phyloP scores from a whole-genome alignment of 345 rosid genomes.

The Citrus glauca region DNA sequence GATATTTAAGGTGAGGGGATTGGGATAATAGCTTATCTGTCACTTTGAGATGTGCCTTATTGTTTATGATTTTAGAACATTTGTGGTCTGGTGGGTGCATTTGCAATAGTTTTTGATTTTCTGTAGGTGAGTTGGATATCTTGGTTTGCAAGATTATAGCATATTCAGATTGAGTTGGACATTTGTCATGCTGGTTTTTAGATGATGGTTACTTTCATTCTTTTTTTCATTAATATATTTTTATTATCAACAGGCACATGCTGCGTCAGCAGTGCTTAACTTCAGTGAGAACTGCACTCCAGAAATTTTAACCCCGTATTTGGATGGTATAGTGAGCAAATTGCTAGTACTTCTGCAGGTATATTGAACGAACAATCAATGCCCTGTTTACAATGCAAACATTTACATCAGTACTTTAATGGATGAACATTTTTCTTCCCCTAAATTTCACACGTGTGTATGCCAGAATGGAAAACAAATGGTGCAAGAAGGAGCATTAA shows the following conservation, averaged over 20 bases:
- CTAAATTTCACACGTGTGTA: slow-evolving; percentile 10
- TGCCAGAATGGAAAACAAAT: slow-evolving; percentile 94
- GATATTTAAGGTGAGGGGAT: not conserved
- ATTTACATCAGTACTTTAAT: not conserved
- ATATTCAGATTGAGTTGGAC: not conserved
- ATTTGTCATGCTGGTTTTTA: not conserved
- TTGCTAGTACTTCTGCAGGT: slow-evolving; percentile 95
- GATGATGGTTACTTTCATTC: not conserved
- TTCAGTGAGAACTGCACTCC: slow-evolving; percentile 99
- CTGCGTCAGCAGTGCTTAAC: slow-evolving; percentile 98
- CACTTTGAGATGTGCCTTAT: not conserved
- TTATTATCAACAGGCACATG: slow-evolving; percentile 83
- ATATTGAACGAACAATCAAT: not conserved
- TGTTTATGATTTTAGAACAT: not conserved
- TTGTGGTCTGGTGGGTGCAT: not conserved
- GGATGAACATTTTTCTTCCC: not conserved
- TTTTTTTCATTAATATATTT: not conserved
- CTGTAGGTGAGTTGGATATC: not conserved
- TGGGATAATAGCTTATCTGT: not conserved
- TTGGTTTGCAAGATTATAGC: not conserved
- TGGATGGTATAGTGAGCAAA: slow-evolving; percentile 94
- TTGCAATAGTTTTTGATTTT: not conserved
- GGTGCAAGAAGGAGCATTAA: slow-evolving; percentile 99
- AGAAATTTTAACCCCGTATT: slow-evolving; percentile 78
- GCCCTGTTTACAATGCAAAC: not conserved